These are phyloP conservation scores for Nannochloris sp. DNA, from an alignment of 139 green algal genomes.

Conservation along the genomic window DNA sequence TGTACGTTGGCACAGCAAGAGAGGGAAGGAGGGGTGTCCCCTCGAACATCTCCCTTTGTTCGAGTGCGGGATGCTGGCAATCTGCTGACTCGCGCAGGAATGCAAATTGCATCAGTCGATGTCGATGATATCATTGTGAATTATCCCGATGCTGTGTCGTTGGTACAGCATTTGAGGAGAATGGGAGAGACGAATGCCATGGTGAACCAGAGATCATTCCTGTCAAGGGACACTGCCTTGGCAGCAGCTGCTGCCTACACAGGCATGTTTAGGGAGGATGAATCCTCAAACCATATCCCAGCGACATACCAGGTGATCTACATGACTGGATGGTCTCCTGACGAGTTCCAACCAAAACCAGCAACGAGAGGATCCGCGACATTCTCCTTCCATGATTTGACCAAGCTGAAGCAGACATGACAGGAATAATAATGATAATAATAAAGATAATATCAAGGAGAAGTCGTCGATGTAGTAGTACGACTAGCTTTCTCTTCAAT, in stretches of 20 bases:
- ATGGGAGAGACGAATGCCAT: slow-evolving; percentile 71
- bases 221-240: slow-evolving; percentile 49
- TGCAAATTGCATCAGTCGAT: slow-evolving; percentile 66
- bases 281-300: slow-evolving; percentile 21
- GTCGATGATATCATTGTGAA: slow-evolving; percentile 60
- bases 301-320: slow-evolving; percentile 71
- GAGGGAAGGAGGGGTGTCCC: slow-evolving; percentile 64
- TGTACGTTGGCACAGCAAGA: slow-evolving; percentile 69
- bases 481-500: slow-evolving; percentile 85
- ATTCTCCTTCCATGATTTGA: slow-evolving; percentile 52
- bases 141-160: slow-evolving; percentile 37
- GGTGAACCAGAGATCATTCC: slow-evolving; percentile 12
- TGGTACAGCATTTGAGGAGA: slow-evolving; percentile 54
- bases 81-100: slow-evolving; percentile 54
- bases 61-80: slow-evolving; percentile 68
- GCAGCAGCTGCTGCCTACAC: slow-evolving; percentile 50
- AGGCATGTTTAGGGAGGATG: slow-evolving; percentile 42
- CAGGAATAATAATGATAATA: background rate
- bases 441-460: background rate
- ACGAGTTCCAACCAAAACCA: slow-evolving; percentile 43
- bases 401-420: background rate
- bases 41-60: slow-evolving; percentile 61
- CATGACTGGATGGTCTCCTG: slow-evolving; percentile 76
- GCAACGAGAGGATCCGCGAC: slow-evolving; percentile 55
- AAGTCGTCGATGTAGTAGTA: slow-evolving; percentile 20